Percentiles rank a stretch among this genome's conserved stretches.
These are phyloP conservation scores for Penicillium sp. DNA, from an alignment of 2,329 filamentous ascomycete genomes.

Conservation along the genomic window DNA sequence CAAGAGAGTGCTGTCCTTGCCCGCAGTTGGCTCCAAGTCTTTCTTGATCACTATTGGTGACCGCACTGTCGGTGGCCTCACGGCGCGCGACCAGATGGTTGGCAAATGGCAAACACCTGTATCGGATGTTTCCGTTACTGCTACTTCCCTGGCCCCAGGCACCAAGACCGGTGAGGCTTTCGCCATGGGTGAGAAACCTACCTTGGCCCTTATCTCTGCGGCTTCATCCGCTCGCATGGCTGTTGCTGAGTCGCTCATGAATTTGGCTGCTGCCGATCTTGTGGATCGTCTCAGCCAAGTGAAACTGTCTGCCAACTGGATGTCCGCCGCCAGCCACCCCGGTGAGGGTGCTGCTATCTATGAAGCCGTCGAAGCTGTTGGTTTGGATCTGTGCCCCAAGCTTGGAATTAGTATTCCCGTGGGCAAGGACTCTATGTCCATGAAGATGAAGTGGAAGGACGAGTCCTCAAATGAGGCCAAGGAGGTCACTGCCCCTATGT, in stretches of 20 bases:
- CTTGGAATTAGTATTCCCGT: constrained; percentile 93
- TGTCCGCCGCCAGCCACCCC: constrained; percentile 91
- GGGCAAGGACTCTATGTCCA: constrained; percentile 96
- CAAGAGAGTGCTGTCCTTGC: constrained; percentile 75
- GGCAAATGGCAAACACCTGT: constrained; percentile 95
- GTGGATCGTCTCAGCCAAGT: constrained; percentile 72
- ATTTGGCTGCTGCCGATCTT: constrained; percentile 76
- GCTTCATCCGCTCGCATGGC: constrained; percentile 94
- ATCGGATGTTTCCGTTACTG: constrained; percentile 88
- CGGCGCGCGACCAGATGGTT: constrained; percentile 88
- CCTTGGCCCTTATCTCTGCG: constrained; percentile 81
- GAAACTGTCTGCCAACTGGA: constrained; percentile 95
- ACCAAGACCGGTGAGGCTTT: constrained; percentile 87
- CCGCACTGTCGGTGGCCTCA: constrained; percentile 83
- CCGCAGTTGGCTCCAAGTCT: constrained; percentile 91
- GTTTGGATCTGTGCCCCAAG: constrained; percentile 84
- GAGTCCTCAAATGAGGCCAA: constrained; percentile 61
- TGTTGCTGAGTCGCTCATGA: constrained; percentile 88
- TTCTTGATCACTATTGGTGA: constrained; percentile 98
- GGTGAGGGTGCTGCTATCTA: constrained; percentile 91
- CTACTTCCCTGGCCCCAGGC: constrained; percentile 70
- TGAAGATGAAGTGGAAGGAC: constrained; percentile 96
- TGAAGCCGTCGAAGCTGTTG: constrained; percentile 88
- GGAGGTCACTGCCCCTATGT: constrained; percentile 89
- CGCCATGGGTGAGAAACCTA: constrained; percentile 92